Evolutionary conservation across 179 eudicot species (phyloP).

Genomic region (Beta corolliflora): DNA sequence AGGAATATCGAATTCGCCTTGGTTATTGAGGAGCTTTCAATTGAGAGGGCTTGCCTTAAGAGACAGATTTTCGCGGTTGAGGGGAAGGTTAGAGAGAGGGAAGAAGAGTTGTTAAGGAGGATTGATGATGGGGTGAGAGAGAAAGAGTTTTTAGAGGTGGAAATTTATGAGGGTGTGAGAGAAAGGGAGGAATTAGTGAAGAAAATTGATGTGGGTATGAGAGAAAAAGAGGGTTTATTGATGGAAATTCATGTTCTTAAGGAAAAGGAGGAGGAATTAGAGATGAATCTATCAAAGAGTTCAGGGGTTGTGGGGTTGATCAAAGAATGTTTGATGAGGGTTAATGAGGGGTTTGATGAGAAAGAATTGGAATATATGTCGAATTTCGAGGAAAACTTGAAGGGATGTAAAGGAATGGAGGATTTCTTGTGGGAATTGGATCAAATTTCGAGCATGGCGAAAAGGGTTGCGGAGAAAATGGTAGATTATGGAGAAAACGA

Average conservation of each 20-base stretch:
- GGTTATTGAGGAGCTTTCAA: slow-evolving; percentile 32
- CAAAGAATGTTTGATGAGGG: slow-evolving; percentile 42
- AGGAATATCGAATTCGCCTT: slow-evolving; percentile 19
- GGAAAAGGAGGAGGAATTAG: slow-evolving; percentile 19
- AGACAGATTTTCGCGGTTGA: slow-evolving; percentile 19
- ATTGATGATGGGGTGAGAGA: slow-evolving; percentile 33
- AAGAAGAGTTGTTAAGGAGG: slow-evolving; percentile 30
- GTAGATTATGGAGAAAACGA: slow-evolving; percentile 36
- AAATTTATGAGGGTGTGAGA: slow-evolving; percentile 33
- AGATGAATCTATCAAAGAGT: slow-evolving; percentile 20
- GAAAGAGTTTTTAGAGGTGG: slow-evolving; percentile 33
- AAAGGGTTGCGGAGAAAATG: slow-evolving; percentile 35
- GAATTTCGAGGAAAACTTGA: slow-evolving; percentile 22
- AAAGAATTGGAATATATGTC: slow-evolving; percentile 10
- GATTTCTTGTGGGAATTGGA: slow-evolving; percentile 28
- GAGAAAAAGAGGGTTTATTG: slow-evolving; percentile 19
- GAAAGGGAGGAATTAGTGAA: slow-evolving; percentile 39
- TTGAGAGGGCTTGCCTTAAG: slow-evolving; percentile 31
- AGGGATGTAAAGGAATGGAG: slow-evolving; percentile 6
- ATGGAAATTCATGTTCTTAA: slow-evolving; percentile 9
- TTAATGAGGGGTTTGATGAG: slow-evolving; percentile 25
- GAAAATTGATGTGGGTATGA: slow-evolving; percentile 27
- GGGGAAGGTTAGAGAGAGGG: slow-evolving; percentile 21
- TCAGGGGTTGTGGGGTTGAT: slow-evolving; percentile 26
- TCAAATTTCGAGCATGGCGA: slow-evolving; percentile 31